A percentile compares a stretch with the other conserved stretches of the same genome.
Evolutionary conservation across 2,329 filamentous ascomycete genomes (phyloP).

Genomic region (Clonostachys sp.): DNA sequence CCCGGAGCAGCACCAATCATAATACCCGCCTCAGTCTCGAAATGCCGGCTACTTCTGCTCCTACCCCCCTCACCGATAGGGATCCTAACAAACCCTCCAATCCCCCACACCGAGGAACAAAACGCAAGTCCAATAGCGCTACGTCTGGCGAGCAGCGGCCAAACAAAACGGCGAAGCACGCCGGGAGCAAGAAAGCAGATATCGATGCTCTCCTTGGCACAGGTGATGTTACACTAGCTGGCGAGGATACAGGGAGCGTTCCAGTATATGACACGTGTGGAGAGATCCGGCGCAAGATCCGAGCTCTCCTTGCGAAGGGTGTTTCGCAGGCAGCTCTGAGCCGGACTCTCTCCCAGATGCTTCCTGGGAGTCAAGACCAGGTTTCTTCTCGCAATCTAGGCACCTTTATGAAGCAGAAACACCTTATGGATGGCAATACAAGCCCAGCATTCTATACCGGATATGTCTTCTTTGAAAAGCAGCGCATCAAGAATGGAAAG

Average conservation of each 20-base stretch:
- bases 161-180: neutral
- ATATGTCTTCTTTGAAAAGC: slow-evolving; percentile 58
- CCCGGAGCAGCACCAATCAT: too few relatives aligned
- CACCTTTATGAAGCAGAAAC: slow-evolving; percentile 45
- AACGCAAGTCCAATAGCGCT: neutral
- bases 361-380: slow-evolving; percentile 22
- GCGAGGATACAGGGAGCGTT: slow-evolving; percentile 40
- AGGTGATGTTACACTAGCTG: slow-evolving; percentile 32
- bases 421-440: slow-evolving; percentile 39
- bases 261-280: slow-evolving; percentile 53
- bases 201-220: slow-evolving; percentile 30
- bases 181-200: slow-evolving; percentile 9
- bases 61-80: too few relatives aligned
- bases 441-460: slow-evolving; percentile 44
- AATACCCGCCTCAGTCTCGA: too few relatives aligned
- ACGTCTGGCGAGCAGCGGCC: neutral
- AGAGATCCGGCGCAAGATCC: slow-evolving; percentile 52
- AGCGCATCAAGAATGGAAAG: slow-evolving; percentile 43
- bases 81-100: too few relatives aligned
- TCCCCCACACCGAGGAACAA: neutral
- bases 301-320: slow-evolving; percentile 35
- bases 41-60: too few relatives aligned
- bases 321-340: slow-evolving; percentile 48
- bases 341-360: slow-evolving; percentile 38
- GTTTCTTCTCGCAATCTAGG: slow-evolving; percentile 38